Conservation (phyloP, 257 asterid species). For the Forsythia suspensa region DNA sequence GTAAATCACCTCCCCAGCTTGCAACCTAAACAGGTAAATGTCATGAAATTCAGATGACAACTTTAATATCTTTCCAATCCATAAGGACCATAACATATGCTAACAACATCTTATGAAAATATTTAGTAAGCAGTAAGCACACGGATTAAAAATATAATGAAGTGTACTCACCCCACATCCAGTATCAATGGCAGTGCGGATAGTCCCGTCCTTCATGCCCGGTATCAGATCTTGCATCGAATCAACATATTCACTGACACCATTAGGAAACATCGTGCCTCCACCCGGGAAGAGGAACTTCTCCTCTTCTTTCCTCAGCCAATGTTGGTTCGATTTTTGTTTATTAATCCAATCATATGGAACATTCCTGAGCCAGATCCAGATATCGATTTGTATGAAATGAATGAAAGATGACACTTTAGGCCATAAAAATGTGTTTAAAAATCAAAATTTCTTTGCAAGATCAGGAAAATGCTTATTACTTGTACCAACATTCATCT, state of each 20-base stretch:
- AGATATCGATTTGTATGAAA: too few relatives aligned
- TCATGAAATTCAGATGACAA: too few relatives aligned
- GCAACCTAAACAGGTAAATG: too few relatives aligned
- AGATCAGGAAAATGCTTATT: not conserved
- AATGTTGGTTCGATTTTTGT: not conserved
- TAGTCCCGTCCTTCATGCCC: slow-evolving; percentile 1
- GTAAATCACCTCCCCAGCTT: too few relatives aligned
- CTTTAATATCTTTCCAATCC: too few relatives aligned
- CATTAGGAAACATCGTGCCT: not conserved
- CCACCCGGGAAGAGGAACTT: slow-evolving; percentile 5
- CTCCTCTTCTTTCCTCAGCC: slow-evolving; percentile 9
- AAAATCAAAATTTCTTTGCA: not conserved
- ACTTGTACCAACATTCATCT: not conserved
- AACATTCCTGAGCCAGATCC: not conserved
- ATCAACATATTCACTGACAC: not conserved
- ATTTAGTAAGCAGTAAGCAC: too few relatives aligned
- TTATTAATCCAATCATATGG: slow-evolving; percentile 7
- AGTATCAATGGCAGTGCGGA: not conserved
- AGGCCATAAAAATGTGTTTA: too few relatives aligned
- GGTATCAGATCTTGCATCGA: slow-evolving; percentile 5
- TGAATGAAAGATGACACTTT: too few relatives aligned
- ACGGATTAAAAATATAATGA: not conserved
- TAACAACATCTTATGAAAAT: too few relatives aligned
- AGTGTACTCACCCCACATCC: slow-evolving; percentile 2
- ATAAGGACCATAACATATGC: too few relatives aligned